Evolutionary conservation across 805 yeast species (phyloP).

Genomic region (Candida lessepsii): DNA sequence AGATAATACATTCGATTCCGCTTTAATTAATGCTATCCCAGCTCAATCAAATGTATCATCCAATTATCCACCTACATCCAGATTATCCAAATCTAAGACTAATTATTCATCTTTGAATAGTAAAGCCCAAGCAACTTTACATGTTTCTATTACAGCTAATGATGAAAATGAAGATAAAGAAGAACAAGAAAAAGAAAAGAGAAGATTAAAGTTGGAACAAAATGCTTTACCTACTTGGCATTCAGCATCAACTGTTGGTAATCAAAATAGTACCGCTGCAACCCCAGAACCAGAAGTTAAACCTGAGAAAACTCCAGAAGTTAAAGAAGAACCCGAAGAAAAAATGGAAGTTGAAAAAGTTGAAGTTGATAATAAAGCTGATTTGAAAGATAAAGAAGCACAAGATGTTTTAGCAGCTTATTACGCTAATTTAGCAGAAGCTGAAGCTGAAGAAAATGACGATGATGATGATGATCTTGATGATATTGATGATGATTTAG

Average conservation of each 20-base stretch:
- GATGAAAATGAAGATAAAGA: slow-evolving; percentile 75
- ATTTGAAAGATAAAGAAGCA: slow-evolving; percentile 59
- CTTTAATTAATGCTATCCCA: slow-evolving; percentile 80
- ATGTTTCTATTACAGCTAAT: slow-evolving; percentile 84
- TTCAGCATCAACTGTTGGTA: slow-evolving; percentile 83
- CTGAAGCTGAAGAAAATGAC: slow-evolving; percentile 60
- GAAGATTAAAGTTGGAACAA: slow-evolving; percentile 73
- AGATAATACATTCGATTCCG: slow-evolving; percentile 43
- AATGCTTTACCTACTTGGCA: slow-evolving; percentile 98
- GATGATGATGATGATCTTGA: slow-evolving; percentile 37
- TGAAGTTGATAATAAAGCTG: slow-evolving; percentile 22
- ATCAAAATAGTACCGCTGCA: slow-evolving; percentile 21
- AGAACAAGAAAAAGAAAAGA: slow-evolving; percentile 62
- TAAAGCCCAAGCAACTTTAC: slow-evolving; percentile 78
- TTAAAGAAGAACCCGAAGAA: not conserved
- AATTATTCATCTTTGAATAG: slow-evolving; percentile 35
- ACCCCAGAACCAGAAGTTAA: slow-evolving; percentile 13
- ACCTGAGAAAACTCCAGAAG: slow-evolving; percentile 8
- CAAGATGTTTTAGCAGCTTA: slow-evolving; percentile 67
- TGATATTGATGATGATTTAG: slow-evolving; percentile 28
- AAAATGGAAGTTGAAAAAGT: not conserved
- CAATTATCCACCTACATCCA: slow-evolving; percentile 61
- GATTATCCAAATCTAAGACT: slow-evolving; percentile 25
- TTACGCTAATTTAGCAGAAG: slow-evolving; percentile 72
- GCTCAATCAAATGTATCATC: slow-evolving; percentile 71